phyloP scores from a whole-genome alignment of 306 rosid species.

The Lotus japonicus region DNA sequence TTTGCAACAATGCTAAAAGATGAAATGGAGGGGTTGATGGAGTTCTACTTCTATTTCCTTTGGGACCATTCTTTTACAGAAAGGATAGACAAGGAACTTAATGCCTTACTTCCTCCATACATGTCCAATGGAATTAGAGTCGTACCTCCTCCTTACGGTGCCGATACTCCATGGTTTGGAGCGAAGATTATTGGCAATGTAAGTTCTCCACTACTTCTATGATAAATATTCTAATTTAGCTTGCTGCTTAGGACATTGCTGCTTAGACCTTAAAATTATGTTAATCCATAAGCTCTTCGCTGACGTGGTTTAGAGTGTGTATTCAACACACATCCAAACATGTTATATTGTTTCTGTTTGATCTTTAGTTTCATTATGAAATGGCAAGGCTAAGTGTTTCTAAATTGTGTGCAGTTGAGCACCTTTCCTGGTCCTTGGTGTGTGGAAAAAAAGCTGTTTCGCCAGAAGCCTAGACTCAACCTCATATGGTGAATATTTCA shows the following conservation, averaged over 20 bases:
- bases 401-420: slow-evolving; percentile 54
- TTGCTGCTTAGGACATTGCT: neutral
- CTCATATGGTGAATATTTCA: slow-evolving; percentile 50
- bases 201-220: slow-evolving; percentile 24
- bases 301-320: too few species aligned
- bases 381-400: slow-evolving; percentile 3
- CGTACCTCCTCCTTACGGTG: slow-evolving; percentile 79
- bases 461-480: slow-evolving; percentile 48
- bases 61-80: slow-evolving; percentile 39
- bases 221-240: slow-evolving; percentile 1
- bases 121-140: slow-evolving; percentile 51
- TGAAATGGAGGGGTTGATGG: neutral
- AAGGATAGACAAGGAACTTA: slow-evolving; percentile 68
- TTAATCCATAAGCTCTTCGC: too few species aligned
- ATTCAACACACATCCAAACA: too few species aligned
- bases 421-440: slow-evolving; percentile 85
- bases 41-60: slow-evolving; percentile 3
- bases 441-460: slow-evolving; percentile 58
- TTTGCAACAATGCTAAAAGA: neutral
- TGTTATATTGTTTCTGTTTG: neutral
- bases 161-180: slow-evolving; percentile 84
- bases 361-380: neutral
- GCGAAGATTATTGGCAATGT: slow-evolving; percentile 80
- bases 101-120: slow-evolving; percentile 47
- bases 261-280: too few species aligned